phyloP scores from a whole-genome alignment of 2,329 filamentous ascomycete genomes.

The Penicillium sclerotigenum region DNA sequence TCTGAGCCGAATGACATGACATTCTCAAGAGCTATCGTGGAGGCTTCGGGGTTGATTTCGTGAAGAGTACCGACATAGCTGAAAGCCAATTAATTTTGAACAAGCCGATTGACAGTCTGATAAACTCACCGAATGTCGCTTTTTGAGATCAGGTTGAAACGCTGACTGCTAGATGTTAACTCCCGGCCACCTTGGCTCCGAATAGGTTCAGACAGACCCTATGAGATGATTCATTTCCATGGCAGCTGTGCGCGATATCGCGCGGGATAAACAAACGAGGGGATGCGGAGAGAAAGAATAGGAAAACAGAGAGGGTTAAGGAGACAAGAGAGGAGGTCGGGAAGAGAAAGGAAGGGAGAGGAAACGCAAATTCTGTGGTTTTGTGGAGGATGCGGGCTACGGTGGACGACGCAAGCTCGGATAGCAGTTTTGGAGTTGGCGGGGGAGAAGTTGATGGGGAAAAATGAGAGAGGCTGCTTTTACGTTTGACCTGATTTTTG shows the following conservation, averaged over 20 bases:
- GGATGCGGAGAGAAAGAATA: slow-evolving; percentile 21
- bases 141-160: slow-evolving; percentile 95
- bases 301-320: slow-evolving; percentile 16
- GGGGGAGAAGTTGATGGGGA: slow-evolving; percentile 10
- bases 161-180: slow-evolving; percentile 61
- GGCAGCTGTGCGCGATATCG: slow-evolving; percentile 31
- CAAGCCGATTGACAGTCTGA: slow-evolving; percentile 15
- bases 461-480: slow-evolving; percentile 8
- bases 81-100: slow-evolving; percentile 35
- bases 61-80: slow-evolving; percentile 95
- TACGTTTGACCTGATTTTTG: not conserved
- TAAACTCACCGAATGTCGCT: slow-evolving; percentile 84
- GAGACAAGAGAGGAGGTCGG: slow-evolving; percentile 11
- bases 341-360: slow-evolving; percentile 23
- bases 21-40: slow-evolving; percentile 95
- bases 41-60: slow-evolving; percentile 96
- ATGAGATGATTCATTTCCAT: slow-evolving; percentile 53
- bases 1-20: slow-evolving; percentile 93
- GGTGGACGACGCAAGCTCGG: slow-evolving; percentile 31
- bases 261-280: slow-evolving; percentile 25
- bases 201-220: slow-evolving; percentile 41
- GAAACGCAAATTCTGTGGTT: slow-evolving; percentile 30
- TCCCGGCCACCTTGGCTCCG: slow-evolving; percentile 34
- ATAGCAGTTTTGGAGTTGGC: slow-evolving; percentile 27
- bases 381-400: slow-evolving; percentile 35